Evolutionary conservation across 805 yeast species (phyloP).

Genomic region (Citeromyces nyonsensis): DNA sequence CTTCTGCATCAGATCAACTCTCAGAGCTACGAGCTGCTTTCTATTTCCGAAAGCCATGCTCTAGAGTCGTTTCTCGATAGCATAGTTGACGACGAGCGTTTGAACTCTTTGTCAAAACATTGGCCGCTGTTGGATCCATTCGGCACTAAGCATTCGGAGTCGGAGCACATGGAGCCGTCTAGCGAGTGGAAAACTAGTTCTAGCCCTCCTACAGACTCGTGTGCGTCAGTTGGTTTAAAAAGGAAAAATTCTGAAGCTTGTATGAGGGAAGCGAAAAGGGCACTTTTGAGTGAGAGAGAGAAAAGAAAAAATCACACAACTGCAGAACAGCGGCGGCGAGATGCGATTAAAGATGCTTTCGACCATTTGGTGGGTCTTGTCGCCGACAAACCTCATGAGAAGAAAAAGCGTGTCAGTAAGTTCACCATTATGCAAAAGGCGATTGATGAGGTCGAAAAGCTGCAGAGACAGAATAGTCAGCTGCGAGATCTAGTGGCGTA

Average conservation of each 20-base stretch:
- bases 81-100: conserved; percentile 15
- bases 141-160: conserved; percentile 1
- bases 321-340: conserved; percentile 21
- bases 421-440: conserved; percentile 11
- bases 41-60: conserved; percentile 16
- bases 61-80: conserved; percentile 18
- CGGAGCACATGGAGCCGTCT: background rate
- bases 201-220: background rate
- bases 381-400: conserved; percentile 4
- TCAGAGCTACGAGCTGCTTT: conserved; percentile 13
- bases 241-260: background rate
- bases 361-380: conserved; percentile 14
- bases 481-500: too few relatives aligned
- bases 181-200: too few relatives aligned
- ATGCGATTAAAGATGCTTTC: conserved; percentile 18
- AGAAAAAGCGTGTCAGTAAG: conserved; percentile 9
- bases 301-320: conserved; percentile 18
- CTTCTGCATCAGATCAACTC: conserved; percentile 13
- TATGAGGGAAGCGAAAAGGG: background rate
- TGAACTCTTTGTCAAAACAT: conserved; percentile 12
- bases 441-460: conserved; percentile 12
- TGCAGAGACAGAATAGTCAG: conserved; percentile 2
- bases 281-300: conserved; percentile 14
- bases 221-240: background rate
- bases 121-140: conserved; percentile 17